A percentile compares a stretch with the other conserved stretches of the same genome.
Evolutionary conservation across 2,329 filamentous ascomycete genomes (phyloP).

Genomic region (Bipolaris cookei): DNA sequence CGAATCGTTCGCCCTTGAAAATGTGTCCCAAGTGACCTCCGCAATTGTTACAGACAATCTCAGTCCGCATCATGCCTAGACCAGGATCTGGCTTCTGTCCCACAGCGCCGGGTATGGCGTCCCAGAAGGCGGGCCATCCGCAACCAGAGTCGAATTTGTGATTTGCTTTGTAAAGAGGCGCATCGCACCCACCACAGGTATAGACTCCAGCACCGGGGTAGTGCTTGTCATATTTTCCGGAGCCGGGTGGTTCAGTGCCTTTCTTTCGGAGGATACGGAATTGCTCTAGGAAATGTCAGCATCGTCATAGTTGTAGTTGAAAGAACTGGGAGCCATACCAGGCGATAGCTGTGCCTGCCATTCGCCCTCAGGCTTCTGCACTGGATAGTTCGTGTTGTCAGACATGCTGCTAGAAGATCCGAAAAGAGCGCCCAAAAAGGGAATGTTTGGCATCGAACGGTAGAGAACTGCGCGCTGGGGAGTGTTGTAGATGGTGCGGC

Average conservation of each 20-base stretch:
- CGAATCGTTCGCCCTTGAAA: slow-evolving; percentile 85
- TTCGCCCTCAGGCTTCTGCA: slow-evolving; percentile 79
- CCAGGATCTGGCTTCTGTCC: slow-evolving; percentile 77
- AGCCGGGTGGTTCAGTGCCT: slow-evolving; percentile 82
- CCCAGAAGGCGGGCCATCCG: slow-evolving; percentile 98
- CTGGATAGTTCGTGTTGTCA: slow-evolving; percentile 74
- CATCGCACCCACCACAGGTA: slow-evolving; percentile 81
- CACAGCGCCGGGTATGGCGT: slow-evolving; percentile 90
- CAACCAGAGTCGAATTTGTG: slow-evolving; percentile 98
- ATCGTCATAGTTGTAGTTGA: not conserved
- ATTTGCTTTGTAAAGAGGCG: slow-evolving; percentile 87
- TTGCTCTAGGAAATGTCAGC: slow-evolving; percentile 69
- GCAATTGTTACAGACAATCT: slow-evolving; percentile 94
- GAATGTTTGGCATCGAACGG: slow-evolving; percentile 74
- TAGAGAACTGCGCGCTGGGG: slow-evolving; percentile 37
- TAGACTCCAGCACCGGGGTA: slow-evolving; percentile 78
- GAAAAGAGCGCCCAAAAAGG: slow-evolving; percentile 80
- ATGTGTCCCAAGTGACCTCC: slow-evolving; percentile 91
- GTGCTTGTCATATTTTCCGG: slow-evolving; percentile 88
- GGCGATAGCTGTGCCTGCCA: slow-evolving; percentile 85
- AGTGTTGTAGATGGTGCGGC: slow-evolving; percentile 37
- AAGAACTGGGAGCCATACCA: slow-evolving; percentile 55
- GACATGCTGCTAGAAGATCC: slow-evolving; percentile 59
- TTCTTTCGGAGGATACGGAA: slow-evolving; percentile 92
- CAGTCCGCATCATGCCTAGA: slow-evolving; percentile 83